phyloP scores from a whole-genome alignment of 73 alveolate genomes.

The Breviolum minutum region DNA sequence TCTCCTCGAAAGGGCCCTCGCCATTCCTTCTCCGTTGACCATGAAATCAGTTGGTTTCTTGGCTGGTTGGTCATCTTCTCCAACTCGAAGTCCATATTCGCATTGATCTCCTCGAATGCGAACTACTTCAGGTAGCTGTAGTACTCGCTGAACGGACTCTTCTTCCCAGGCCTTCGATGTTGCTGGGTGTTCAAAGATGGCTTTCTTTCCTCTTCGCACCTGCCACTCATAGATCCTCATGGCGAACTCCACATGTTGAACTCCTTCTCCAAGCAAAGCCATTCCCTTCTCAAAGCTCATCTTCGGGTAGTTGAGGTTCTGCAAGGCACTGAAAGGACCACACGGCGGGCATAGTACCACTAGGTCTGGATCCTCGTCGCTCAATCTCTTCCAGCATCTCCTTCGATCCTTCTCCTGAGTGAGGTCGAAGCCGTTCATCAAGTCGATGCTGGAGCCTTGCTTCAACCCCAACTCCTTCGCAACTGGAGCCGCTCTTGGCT shows the following conservation, averaged over 20 bases:
- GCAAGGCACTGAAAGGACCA: neutral
- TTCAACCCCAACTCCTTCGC: neutral
- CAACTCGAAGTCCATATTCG: neutral
- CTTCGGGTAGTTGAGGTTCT: neutral
- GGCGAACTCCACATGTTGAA: neutral
- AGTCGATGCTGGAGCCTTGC: neutral
- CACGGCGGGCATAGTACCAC: neutral
- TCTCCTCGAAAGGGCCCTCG: neutral
- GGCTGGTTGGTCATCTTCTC: neutral
- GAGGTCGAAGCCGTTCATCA: neutral
- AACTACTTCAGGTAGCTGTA: neutral
- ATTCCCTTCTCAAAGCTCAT: neutral
- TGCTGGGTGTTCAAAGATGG: neutral
- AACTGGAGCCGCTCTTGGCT: neutral
- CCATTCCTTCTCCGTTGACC: neutral
- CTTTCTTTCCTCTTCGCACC: neutral
- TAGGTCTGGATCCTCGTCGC: neutral
- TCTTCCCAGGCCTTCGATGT: slow-evolving; percentile 2
- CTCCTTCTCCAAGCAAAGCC: neutral
- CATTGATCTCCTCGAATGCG: neutral
- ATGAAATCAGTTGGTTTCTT: neutral
- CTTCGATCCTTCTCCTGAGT: neutral
- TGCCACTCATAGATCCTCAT: slow-evolving; percentile 4
- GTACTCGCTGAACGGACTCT: neutral
- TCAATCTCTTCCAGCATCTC: neutral